Evolutionary conservation across 2,329 filamentous ascomycete species (phyloP), one percentile per base, ranked within the genome.

Genomic region (Trichophyton benhamiae): DNA sequence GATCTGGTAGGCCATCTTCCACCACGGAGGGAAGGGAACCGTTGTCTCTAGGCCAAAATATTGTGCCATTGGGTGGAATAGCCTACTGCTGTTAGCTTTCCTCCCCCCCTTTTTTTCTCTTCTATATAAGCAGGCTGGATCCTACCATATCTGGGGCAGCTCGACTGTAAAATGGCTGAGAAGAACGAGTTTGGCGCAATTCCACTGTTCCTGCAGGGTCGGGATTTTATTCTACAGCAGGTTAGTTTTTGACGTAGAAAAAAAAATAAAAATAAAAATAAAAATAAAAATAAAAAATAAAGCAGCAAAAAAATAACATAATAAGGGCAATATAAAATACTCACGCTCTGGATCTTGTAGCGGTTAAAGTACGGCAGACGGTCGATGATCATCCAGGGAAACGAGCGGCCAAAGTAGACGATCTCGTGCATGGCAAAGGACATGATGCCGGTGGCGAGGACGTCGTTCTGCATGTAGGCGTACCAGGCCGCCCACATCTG

Each of bases 111-210:
- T 44, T 3, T n/a, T 2, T 44, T 7, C 15, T n/a, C 41, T 7
- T 38, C 15, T 44, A 17, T 44, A 15, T 17, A 3, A 15, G 4
- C 17, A 44, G 15, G 41, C 25, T 33, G 13, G 5, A 38, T 48
- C 6, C 60, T 68, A 80, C 92, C 92, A 97, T 75, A 97, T 97
- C 77, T 97, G 94, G 64, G 94, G 94, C 42, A 99, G 84, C 77
- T 99, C 94, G 75, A 96, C 94, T 67, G 94, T 97, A 77, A 97
- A 95, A 76, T 99, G 94, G 74, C 87, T 91, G 70, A 97, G 80
- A 66, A 99, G 87, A 65, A 99, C 94, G 67, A 96, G 86, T 74
- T 85, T 86, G 63, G 94, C 91, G 78, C 94, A 99, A 71, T 91
- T 84, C 85, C 89, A 95, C 77, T 99, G 94, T 76, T 99, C 94